Evolutionary conservation across 257 asterid genomes (phyloP), one percentile per base, ranked within the genome.

Genomic region (Rauvolfia tetraphylla): DNA sequence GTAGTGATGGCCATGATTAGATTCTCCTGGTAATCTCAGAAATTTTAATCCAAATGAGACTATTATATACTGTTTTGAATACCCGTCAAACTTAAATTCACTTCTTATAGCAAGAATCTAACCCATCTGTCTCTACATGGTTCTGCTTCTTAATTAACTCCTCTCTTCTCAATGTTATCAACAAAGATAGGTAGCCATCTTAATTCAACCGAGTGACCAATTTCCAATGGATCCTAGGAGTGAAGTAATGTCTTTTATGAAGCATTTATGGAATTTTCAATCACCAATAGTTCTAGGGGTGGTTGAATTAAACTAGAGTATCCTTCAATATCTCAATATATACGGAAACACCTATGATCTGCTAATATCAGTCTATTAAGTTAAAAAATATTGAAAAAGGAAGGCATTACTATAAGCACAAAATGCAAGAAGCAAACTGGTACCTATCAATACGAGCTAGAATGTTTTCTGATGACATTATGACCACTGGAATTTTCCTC

Each of bases 391-490:
- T 66, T 62, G 39, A 7, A 0, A 1, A 3, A 0, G 31, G 29
- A 31, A 33, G 23, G 1, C 59, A 33, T 5, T 17, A 14, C 7
- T n/a, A 20, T 62, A 72, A 31, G 42, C 57, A 34, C n/a, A 36
- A 15, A 61, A 38, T 13, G 5, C 29, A 14, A 48, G 13, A 44
- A 20, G 6, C 29, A 39, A 14, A 27, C 7, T 1, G 46, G 78
- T 87, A 93, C 98, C 98, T 90, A 85, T 90, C 93, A 8, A 93
- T 86, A 4, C 96, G 93, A 79, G 96, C 67, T 71, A 90, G 46
- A 12, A 93, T 59, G 75, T 93, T 92, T 79, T 93, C 98, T 0
- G 98, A 93, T 13, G 98, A 93, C 98, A 93, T 92, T 4, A 93
- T 81, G 82, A 92, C 98, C 51, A 92, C 98, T 0, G 98, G 98